Evolutionary conservation across 208 protist species (phyloP), one percentile per base, ranked within the genome.

Genomic region (Crithidia acanthocephali): DNA sequence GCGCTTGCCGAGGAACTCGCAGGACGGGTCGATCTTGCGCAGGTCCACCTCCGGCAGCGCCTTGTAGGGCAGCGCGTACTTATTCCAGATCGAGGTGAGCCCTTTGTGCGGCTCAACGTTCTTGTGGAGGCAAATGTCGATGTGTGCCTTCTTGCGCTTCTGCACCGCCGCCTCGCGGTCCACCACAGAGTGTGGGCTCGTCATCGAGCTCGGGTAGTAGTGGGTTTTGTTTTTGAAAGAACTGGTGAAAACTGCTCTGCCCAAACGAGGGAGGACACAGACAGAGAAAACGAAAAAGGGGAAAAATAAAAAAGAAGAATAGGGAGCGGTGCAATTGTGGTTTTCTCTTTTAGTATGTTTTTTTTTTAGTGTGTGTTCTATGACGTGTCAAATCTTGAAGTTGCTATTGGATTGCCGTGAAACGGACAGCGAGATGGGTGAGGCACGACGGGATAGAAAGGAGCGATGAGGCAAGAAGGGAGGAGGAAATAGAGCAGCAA

Each of bases 71-170:
- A 97, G 66, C 30, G 73, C 68, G 68, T 96, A 97, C 68, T 86
- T 88, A 56, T 80, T 74, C 87, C 88, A 97, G 40, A 95, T 92
- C 22, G 83, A 90, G 3, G 27, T 25, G 7, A 48, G 35, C 0
- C 79, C 53, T 48, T 91, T 92, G 77, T 92, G 79, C 9, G 93
- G 93, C 80, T 97, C 90, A 18, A 97, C 91, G 63, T 92, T 71
- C 33, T 92, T 83, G 22, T 88, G 77, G 7, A 94, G 73, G 68
- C 93, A 97, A 58, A 97, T 97, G 37, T 94, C 83, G 50, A 97
- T 96, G 84, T 97, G 93, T 65, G 95, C 93, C 72, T 93, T 90
- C 72, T 97, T 97, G 32, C 93, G 85, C 65, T 84, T 55, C 73
- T 83, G 72, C 45, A 97, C 85, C 18, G 63, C 79, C 1, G 86